Base-by-base conservation (phyloP, 2,329 filamentous ascomycete genomes). In the Arthroderma sp. region DNA sequence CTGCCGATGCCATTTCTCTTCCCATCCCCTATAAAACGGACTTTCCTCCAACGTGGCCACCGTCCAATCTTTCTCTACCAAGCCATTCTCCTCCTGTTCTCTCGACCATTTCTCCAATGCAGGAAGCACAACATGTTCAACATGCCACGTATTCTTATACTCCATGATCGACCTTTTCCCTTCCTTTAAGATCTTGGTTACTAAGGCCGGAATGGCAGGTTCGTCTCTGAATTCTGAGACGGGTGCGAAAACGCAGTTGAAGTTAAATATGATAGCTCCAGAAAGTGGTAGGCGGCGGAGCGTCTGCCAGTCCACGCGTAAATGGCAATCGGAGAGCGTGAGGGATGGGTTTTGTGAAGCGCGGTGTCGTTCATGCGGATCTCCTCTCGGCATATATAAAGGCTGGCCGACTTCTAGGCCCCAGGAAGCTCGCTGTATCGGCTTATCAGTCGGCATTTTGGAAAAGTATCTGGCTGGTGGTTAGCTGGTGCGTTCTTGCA, bases 291-390 rank as follows among this genome's bases (percentile, higher is more conserved):
- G 65, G 2, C 86, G 76, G 1, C 86, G 77, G 3, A 94, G 66
- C 0, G 86, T 94, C 62, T 94, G 87, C 84, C 85, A 93, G 60
- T 94, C 86, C 1, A 91, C 85, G 4, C 86, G 75, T 1, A 94
- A 67, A 49, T 81, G 67, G 50, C 83, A 69, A 31, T 83, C 74
- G 0, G 75, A 69, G 2, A 78, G 57, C 0, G 63, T 65, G 4
- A 89, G 65, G 15, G 67, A 62, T 0, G 71, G 64, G 39, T 75
- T 68, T 50, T 88, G 82, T 0, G 64, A 58, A 1, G 70, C 64
- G 11, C 83, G 76, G 31, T 77, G 68, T 36, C 66, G 61, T 53
- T 80, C 78, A 46, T 83, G 77, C 0, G 77, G 74, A 52, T 85
- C 72, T 1, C 77, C 78, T 0, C 79, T 74, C 0, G 83, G 81